Evolutionary conservation across 177 flowering plant species (phyloP), one percentile per base, ranked within the genome.

Genomic region (Tripterygium wilfordii): DNA sequence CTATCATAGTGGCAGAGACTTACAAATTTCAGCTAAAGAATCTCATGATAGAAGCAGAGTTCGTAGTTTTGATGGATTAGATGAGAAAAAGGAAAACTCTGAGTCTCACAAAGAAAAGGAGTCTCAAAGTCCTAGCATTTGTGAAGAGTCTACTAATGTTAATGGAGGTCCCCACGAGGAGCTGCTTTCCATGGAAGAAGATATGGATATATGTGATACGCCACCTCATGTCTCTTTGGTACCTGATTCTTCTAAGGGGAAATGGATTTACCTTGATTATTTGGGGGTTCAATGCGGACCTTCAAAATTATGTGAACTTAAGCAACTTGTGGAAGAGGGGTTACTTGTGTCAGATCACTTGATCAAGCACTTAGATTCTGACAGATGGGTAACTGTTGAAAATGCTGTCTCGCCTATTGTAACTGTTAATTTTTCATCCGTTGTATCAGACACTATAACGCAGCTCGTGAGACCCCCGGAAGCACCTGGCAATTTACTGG

Each of bases 181-280:
- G 65, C 66, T 72, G 28, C 64, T 51, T 22, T 94, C 99, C 4
- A 94, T 94, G 99, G 99, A 94, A 59, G 99, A 89, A 64, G 99
- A 94, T 54, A 94, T 94, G 99, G 99, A 94, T 69, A 89, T 94
- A 52, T 79, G 95, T 57, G 76, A 89, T 53, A 89, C 99, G 1
- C 99, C 99, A 10, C 97, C 97, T 1, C 96, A 94, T 75, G 84
- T 48, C 24, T 63, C 90, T 9, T 37, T 49, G 18, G 58, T 69
- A 47, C 58, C 69, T 25, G 81, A 80, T 63, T 64, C 74, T 38
- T 62, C 54, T 15, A 10, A 67, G 0, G 95, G 96, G 29, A 78
- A 83, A 53, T 94, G 99, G 99, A 72, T 69, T 69, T 94, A 89
- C 70, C 76, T 94, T 35, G 99, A 94, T 69, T 72, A 89, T 61